Evolutionary conservation across 1,139 yeast species (phyloP), one percentile per base, ranked within the genome.

Genomic region (Saccharomyces hybrid): DNA sequence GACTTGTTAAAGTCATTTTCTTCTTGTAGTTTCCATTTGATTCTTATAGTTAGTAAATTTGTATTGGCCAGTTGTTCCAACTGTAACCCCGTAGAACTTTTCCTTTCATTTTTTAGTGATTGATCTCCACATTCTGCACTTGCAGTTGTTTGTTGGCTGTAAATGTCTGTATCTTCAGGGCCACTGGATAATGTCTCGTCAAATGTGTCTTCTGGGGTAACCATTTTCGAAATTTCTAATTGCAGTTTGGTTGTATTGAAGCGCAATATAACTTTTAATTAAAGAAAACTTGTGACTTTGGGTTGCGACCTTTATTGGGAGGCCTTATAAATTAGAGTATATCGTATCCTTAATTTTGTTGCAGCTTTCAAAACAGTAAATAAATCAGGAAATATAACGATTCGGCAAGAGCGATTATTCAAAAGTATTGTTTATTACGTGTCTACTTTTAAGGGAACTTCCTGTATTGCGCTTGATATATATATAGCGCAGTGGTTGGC

Each of bases 51-150:
- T 2, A 67, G 50, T 47, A 62, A 47, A 54, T 65, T 63, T 7
- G 67, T 65, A 53, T 63, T 65, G 4, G 70, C 67, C 19, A 67
- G 55, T 50, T 65, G 66, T 57, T 66, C 70, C 47, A 66, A 53
- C 53, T 65, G 64, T 29, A 58, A 19, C 9, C 44, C 44, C 16
- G 44, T 38, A 12, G 44, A 38, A 38, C 24, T 38, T 38, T 38
- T 38, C 7, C 44, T 38, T 38, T 38, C 44, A 11, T 4, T 38
- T 38, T 38, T 38, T 38, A 38, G 11, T 16, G 44, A 38, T 38
- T 38, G 44, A 12, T 19, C 44, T 9, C 24, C 44, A 19, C 24
- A 19, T 38, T 19, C 44, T 38, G 26, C 44, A 11, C 26, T 38
- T 24, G 24, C n/a, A 4, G 44, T 19, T 16, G 44, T 38, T 19